Evolutionary conservation across 2,329 filamentous ascomycete genomes (phyloP).

Genomic region (Plectosphaerella cucumerina): DNA sequence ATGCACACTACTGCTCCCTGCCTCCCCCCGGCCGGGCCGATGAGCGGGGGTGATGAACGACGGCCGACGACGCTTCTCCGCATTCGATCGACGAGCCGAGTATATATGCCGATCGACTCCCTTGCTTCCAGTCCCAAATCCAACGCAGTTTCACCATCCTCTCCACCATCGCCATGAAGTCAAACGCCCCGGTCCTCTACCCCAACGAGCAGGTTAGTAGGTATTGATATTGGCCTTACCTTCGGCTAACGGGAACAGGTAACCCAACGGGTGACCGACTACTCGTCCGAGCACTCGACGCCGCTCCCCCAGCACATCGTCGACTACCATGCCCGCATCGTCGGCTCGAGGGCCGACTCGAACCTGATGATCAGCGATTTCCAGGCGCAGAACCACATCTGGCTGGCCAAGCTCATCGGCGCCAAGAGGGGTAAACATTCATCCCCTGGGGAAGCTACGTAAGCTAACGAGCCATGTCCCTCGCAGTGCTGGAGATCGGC

Average conservation of each 20-base stretch:
- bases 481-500: slow-evolving; percentile 42
- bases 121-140: too few species aligned
- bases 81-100: too few species aligned
- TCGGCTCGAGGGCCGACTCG: slow-evolving; percentile 17
- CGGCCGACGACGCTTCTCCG: too few species aligned
- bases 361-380: slow-evolving; percentile 36
- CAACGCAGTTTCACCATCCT: not conserved
- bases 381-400: slow-evolving; percentile 34
- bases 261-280: slow-evolving; percentile 34
- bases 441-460: not conserved
- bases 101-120: not conserved
- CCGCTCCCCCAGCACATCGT: slow-evolving; percentile 35
- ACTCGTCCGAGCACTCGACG: slow-evolving; percentile 37
- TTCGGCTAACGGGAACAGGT: too few species aligned
- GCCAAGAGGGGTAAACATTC: slow-evolving; percentile 27
- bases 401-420: slow-evolving; percentile 34
- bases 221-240: too few species aligned
- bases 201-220: slow-evolving; percentile 30
- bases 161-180: slow-evolving; percentile 29
- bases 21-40: too few species aligned
- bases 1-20: too few species aligned
- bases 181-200: slow-evolving; percentile 33
- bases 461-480: not conserved
- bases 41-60: too few species aligned
- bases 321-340: slow-evolving; percentile 32